Evolutionary conservation across 2,329 filamentous ascomycete species (phyloP).

Genomic region (Parascedosporium putredinis): DNA sequence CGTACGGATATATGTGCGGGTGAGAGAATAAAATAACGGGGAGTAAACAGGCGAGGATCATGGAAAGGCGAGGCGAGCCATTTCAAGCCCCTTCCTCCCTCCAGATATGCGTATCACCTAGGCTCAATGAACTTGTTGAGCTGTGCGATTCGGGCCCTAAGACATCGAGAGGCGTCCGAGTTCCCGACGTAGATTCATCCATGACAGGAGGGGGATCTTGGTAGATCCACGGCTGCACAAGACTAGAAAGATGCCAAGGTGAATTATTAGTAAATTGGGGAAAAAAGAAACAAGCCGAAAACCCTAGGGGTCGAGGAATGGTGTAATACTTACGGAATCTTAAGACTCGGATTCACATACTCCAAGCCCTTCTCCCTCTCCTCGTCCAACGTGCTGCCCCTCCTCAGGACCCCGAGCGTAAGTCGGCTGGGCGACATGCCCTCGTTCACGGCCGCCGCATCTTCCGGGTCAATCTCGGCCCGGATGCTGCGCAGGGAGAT

Average conservation of each 20-base stretch:
- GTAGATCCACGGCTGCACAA: slow-evolving; percentile 64
- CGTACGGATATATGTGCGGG: no score
- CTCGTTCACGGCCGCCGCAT: slow-evolving; percentile 25
- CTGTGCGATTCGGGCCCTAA: slow-evolving; percentile 5
- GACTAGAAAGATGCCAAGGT: slow-evolving; percentile 14
- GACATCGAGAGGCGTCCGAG: slow-evolving; percentile 8
- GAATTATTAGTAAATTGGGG: no score
- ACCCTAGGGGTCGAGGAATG: no score
- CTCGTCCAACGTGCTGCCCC: slow-evolving; percentile 61
- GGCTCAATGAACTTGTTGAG: slow-evolving; percentile 5
- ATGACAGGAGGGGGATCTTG: slow-evolving; percentile 37
- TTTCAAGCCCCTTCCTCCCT: not conserved
- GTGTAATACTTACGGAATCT: slow-evolving; percentile 52
- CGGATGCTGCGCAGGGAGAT: slow-evolving; percentile 84
- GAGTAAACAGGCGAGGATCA: not conserved
- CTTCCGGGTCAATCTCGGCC: slow-evolving; percentile 33
- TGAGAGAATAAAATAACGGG: not conserved
- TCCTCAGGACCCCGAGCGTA: slow-evolving; percentile 31
- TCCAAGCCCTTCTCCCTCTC: slow-evolving; percentile 56
- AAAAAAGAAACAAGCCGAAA: not conserved
- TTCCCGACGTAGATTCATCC: slow-evolving; percentile 4
- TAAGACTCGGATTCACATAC: slow-evolving; percentile 70
- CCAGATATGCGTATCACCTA: slow-evolving; percentile 8
- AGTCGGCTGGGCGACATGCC: slow-evolving; percentile 15
- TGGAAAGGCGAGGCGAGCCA: not conserved